Evolutionary conservation across 768 basidiomycete genomes (phyloP).

Genomic region (Phlebiopsis gigantea): DNA sequence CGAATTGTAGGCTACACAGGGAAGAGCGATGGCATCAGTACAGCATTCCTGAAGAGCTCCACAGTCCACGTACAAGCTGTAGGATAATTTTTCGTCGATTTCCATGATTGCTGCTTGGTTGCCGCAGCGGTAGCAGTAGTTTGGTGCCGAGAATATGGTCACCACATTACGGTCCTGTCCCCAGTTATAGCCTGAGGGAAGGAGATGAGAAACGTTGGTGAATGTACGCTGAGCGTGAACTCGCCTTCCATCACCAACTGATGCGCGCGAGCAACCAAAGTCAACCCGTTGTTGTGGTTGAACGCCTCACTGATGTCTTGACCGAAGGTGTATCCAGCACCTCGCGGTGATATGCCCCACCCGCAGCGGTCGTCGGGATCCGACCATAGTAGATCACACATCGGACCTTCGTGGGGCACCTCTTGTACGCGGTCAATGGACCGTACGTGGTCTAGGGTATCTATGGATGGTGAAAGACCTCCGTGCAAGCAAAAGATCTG

Average conservation of each 20-base stretch:
- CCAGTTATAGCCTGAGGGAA: constrained; percentile 86
- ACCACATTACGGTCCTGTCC: constrained; percentile 99
- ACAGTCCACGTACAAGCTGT: constrained; percentile 69
- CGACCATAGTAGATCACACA: constrained; percentile 99
- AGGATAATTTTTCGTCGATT: constrained; percentile 96
- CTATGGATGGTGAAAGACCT: constrained; percentile 96
- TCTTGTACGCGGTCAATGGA: constrained; percentile 99
- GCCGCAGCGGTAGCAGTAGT: constrained; percentile 99
- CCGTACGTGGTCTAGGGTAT: constrained; percentile 98
- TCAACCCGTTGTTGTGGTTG: constrained; percentile 98
- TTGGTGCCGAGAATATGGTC: constrained; percentile 98
- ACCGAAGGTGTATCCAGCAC: constrained; percentile 98
- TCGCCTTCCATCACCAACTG: constrained; percentile 95
- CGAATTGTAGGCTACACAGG: constrained; percentile 90
- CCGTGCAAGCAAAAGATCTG: constrained; percentile 99
- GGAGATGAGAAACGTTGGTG: neutral
- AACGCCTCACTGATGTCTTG: constrained; percentile 99
- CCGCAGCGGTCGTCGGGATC: constrained; percentile 99
- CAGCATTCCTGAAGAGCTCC: neutral
- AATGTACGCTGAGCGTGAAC: constrained; percentile 22
- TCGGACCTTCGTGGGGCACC: constrained; percentile 98
- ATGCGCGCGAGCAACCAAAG: constrained; percentile 90
- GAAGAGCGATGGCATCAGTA: constrained; percentile 7
- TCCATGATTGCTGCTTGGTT: constrained; percentile 99
- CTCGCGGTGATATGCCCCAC: constrained; percentile 98